Percentiles rank a stretch among this genome's conserved stretches.
Conservation (phyloP, 2,329 filamentous ascomycete genomes). For the Fusarium nematophilum region DNA sequence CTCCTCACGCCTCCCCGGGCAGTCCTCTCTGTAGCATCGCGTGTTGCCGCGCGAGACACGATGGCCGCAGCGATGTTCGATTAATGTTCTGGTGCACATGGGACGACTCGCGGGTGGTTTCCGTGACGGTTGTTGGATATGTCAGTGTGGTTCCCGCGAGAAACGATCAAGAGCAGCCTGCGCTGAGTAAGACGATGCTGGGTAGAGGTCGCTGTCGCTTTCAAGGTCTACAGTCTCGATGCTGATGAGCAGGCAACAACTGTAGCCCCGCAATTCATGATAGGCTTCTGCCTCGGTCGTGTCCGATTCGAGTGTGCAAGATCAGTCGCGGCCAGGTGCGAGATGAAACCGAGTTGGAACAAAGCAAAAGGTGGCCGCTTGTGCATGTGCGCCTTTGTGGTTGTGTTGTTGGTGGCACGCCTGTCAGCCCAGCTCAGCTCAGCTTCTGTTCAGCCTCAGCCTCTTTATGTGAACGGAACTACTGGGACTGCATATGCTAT, state of each 20-base stretch:
- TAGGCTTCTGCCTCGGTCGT: not conserved
- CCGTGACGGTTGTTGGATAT: not conserved
- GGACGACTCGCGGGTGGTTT: not conserved
- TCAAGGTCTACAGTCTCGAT: conserved; percentile 10
- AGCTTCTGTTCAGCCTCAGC: conserved; percentile 1
- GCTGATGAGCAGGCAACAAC: conserved; percentile 2
- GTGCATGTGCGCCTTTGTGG: not conserved
- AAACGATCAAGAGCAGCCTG: not conserved
- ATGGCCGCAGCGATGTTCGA: conserved; percentile 53
- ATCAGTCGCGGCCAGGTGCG: not conserved
- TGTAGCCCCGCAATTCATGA: conserved; percentile 4
- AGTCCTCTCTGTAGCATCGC: conserved; percentile 49
- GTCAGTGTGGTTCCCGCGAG: not conserved
- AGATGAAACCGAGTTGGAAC: not conserved
- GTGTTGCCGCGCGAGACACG: conserved; percentile 50
- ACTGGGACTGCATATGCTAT: not conserved
- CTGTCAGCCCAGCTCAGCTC: not conserved
- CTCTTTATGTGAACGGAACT: not conserved
- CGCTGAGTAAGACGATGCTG: no score
- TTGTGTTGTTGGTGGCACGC: not conserved
- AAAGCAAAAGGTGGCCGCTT: not conserved
- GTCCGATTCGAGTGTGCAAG: not conserved
- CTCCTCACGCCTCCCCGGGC: conserved; percentile 47
- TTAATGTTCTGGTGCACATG: conserved; percentile 50
- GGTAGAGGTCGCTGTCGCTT: not conserved